phyloP scores from a whole-genome alignment of 768 basidiomycete species.

The Suillus alpinus region DNA sequence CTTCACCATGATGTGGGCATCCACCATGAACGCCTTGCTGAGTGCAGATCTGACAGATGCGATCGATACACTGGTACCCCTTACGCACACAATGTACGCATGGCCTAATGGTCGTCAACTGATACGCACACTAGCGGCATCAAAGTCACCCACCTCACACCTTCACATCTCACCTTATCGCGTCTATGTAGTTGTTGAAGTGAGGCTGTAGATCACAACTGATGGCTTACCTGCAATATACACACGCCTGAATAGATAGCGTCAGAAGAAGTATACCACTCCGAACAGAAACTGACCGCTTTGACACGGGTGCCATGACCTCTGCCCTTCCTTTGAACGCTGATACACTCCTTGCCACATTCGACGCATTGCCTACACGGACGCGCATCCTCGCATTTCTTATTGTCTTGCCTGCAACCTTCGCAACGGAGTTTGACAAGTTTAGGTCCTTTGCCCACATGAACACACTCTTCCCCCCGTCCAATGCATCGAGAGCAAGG shows the following conservation, averaged over 20 bases:
- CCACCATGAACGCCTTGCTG: constrained; percentile 44
- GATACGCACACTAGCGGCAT: constrained; percentile 7
- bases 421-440: constrained; percentile 60
- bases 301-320: constrained; percentile 63
- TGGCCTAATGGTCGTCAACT: constrained; percentile 35
- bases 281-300: constrained; percentile 39
- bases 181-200: constrained; percentile 38
- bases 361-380: constrained; percentile 55
- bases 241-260: constrained; percentile 47
- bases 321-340: constrained; percentile 47
- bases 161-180: constrained; percentile 63
- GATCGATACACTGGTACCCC: constrained; percentile 51
- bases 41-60: constrained; percentile 43
- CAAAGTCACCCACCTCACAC: constrained; percentile 41
- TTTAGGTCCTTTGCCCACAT: constrained; percentile 55
- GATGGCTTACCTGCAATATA: constrained; percentile 51
- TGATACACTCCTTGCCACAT: constrained; percentile 45
- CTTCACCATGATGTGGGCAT: constrained; percentile 40
- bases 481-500: constrained; percentile 60
- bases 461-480: constrained; percentile 53
- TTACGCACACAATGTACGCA: constrained; percentile 50
- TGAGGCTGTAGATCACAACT: constrained; percentile 7
- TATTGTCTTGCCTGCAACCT: constrained; percentile 52
- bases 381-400: constrained; percentile 56
- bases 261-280: constrained; percentile 3